Evolutionary conservation across 371 early-diverging fungal species (phyloP).

Genomic region (Lichtheimia ramosa): DNA sequence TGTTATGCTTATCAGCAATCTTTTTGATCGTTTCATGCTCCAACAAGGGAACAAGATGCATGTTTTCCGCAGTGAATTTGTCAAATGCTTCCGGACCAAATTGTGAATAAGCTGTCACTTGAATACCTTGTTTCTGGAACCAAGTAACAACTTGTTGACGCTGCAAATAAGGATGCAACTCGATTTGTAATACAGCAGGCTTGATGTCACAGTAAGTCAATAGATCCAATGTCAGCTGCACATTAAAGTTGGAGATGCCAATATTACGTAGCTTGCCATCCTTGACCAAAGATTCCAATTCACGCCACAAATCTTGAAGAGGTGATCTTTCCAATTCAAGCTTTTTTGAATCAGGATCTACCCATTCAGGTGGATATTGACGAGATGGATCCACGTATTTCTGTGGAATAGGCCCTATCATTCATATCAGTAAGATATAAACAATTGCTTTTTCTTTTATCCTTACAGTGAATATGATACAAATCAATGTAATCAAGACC

Average conservation of each 20-base stretch:
- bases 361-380: constrained; percentile 16
- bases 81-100: constrained; percentile 38
- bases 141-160: constrained; percentile 35
- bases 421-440: not conserved
- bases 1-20: constrained; percentile 37
- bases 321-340: constrained; percentile 15
- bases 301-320: constrained; percentile 21
- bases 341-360: constrained; percentile 4
- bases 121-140: constrained; percentile 35
- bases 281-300: constrained; percentile 24
- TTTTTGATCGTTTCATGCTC: constrained; percentile 27
- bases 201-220: constrained; percentile 33
- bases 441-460: not conserved
- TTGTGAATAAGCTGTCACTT: constrained; percentile 45
- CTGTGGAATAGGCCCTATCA: constrained; percentile 24
- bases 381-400: constrained; percentile 9
- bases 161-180: constrained; percentile 61
- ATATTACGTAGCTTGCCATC: constrained; percentile 40
- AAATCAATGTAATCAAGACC: constrained; percentile 64
- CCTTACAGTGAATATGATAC: constrained; percentile 39
- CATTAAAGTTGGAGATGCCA: constrained; percentile 62
- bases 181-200: constrained; percentile 23
- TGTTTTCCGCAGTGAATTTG: constrained; percentile 12
- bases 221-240: constrained; percentile 26
- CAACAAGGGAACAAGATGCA: constrained; percentile 16